A percentile compares a stretch with the other conserved stretches of the same genome.
Conservation (phyloP, 768 basidiomycete genomes). For the Kwoniella sp. region DNA sequence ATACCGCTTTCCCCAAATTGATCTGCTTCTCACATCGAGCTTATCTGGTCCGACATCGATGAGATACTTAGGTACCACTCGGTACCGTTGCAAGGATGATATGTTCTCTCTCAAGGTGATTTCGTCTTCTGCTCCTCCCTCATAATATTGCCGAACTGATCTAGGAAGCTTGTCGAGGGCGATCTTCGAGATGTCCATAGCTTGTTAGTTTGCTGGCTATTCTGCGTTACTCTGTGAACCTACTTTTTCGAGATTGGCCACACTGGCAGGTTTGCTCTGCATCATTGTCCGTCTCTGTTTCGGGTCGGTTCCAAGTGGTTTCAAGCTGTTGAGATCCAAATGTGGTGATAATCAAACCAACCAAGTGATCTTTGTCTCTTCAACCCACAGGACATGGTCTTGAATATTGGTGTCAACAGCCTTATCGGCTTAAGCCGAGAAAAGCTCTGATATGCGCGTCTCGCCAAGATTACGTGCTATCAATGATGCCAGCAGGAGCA, state of each 20-base stretch:
- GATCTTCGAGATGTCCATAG: neutral
- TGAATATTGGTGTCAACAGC: too few species aligned
- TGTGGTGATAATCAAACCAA: too few species aligned
- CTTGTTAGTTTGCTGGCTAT: neutral
- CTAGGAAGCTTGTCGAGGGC: constrained; percentile 10
- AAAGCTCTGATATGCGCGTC: too few species aligned
- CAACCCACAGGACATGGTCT: too few species aligned
- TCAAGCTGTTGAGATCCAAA: too few species aligned
- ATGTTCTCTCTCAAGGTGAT: constrained; percentile 13
- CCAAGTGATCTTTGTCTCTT: too few species aligned
- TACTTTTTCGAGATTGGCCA: constrained; percentile 12
- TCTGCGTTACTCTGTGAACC: neutral
- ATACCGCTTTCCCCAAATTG: constrained; percentile 15
- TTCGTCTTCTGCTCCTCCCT: constrained; percentile 16
- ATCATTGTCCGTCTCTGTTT: neutral
- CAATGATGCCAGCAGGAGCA: too few species aligned
- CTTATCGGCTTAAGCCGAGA: too few species aligned
- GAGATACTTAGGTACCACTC: constrained; percentile 10
- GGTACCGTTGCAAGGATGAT: constrained; percentile 8
- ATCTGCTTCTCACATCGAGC: constrained; percentile 10
- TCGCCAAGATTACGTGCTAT: too few species aligned
- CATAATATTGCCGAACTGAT: constrained; percentile 9
- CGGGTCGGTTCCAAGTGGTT: too few species aligned
- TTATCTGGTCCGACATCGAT: constrained; percentile 14
- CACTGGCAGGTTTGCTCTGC: constrained; percentile 1